Evolutionary conservation across 2,329 filamentous ascomycete species (phyloP), one percentile per base, ranked within the genome.

Genomic region (Lecanoromycetidae sp.): DNA sequence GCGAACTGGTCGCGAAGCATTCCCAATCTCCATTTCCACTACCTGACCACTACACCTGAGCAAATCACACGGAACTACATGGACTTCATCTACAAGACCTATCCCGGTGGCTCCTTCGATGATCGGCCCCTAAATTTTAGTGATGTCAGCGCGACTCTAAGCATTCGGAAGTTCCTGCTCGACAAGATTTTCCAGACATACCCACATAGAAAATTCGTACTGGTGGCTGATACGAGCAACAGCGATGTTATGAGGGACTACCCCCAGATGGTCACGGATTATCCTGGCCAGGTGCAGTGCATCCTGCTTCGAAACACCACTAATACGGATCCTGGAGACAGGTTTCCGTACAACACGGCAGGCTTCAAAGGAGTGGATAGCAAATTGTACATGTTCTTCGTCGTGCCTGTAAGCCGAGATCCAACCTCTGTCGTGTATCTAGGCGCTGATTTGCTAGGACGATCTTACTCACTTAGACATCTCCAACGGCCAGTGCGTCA

Each of bases 61-160:
- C 84, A 88, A 61, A 73, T 79, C 4, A 86, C 84, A 0, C 71
- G 83, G 34, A 82, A 80, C 55, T 88, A 88, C 66, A 86, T 87
- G 82, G 56, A 65, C 46, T 82, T 82, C 63, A 87, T 88, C 61
- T 87, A 83, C 69, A 75, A 77, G 57, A 85, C 75, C 5, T 88
- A 88, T 60, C 84, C 84, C 0, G 74, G 79, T 12, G 84, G 84
- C 35, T 83, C 78, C 34, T 87, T 87, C 60, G 84, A 88, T 57
- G 86, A 82, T 1, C 75, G 82, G 0, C 83, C 84, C 0, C 72
- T 88, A 17, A 87, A 88, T 68, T 87, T 88, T 66, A 81, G 75
- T n/a, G 81, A 87, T 54, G 69, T 83, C 10, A 69, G 66, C n/a
- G 82, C 80, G 3, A 87, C 82, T 0, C 71, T 87, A 30, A 74